Evolutionary conservation across 306 rosid species (phyloP).

Genomic region (Trifolium pratense): DNA sequence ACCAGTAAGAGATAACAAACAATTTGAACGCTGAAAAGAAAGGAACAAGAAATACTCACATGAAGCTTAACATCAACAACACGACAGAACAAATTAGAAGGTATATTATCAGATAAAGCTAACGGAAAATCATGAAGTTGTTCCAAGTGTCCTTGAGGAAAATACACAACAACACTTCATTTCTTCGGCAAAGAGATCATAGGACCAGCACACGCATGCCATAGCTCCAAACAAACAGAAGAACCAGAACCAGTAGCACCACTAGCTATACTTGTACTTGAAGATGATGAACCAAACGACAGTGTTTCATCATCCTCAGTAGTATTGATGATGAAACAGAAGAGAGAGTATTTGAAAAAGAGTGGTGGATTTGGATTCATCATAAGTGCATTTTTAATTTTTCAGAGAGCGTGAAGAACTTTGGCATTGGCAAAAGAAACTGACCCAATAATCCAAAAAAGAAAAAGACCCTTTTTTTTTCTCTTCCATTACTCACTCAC

Average conservation of each 20-base stretch:
- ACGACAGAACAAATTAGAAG: constrained; percentile 82
- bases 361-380: not conserved
- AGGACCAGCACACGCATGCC: constrained; percentile 99
- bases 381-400: constrained; percentile 46
- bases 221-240: constrained; percentile 81
- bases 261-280: constrained; percentile 19
- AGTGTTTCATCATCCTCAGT: not conserved
- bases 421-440: constrained; percentile 69
- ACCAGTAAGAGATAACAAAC: constrained; percentile 40
- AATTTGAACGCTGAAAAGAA: constrained; percentile 1
- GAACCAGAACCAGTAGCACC: constrained; percentile 31
- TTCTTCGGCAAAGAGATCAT: constrained; percentile 83
- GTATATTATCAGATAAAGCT: constrained; percentile 54
- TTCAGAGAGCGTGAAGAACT: constrained; percentile 49
- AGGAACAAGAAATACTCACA: constrained; percentile 55
- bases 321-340: constrained; percentile 43
- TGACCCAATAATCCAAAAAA: constrained; percentile 50
- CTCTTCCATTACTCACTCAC: constrained; percentile 30
- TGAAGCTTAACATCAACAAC: constrained; percentile 86
- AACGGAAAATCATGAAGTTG: constrained; percentile 61
- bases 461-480: constrained; percentile 43
- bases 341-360: constrained; percentile 11
- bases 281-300: no score
- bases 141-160: constrained; percentile 89
- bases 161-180: constrained; percentile 73